phyloP scores from a whole-genome alignment of 345 rosid species.

The Salix exigua region DNA sequence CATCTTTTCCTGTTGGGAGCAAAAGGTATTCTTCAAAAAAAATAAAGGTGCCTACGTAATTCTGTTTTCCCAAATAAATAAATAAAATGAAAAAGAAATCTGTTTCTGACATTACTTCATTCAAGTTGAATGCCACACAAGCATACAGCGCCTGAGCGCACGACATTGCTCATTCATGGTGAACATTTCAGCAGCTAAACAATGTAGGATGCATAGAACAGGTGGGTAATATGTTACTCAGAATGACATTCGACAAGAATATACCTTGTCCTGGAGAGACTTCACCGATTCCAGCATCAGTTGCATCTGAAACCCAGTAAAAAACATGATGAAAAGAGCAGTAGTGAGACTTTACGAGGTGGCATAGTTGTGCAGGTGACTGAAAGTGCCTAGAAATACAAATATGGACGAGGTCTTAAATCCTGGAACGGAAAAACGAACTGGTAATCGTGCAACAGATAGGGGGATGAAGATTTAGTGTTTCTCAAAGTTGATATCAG shows the following conservation, averaged over 20 bases:
- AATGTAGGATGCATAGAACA: not conserved
- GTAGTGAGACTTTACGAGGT: not conserved
- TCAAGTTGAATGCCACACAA: not conserved
- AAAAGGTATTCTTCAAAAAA: not conserved
- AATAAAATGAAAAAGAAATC: too few relatives aligned
- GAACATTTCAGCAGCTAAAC: not conserved
- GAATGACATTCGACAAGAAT: not conserved
- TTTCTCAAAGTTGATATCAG: not conserved
- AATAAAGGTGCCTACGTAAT: not conserved
- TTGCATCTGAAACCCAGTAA: conserved; percentile 28
- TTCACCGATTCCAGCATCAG: conserved; percentile 27
- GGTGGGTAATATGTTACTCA: not conserved
- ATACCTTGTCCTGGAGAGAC: conserved; percentile 44
- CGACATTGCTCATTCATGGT: not conserved
- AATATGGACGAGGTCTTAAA: not conserved
- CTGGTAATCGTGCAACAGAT: not conserved
- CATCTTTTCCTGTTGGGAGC: conserved; percentile 25
- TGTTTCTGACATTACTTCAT: not conserved
- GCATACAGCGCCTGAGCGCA: not conserved
- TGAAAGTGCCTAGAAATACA: not conserved
- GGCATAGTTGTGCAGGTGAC: not conserved
- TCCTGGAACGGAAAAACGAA: not conserved
- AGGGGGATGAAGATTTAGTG: not conserved
- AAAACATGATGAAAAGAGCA: not conserved
- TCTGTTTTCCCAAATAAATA: not conserved